phyloP scores from a whole-genome alignment of 306 rosid species.

The Pyrus communis region DNA sequence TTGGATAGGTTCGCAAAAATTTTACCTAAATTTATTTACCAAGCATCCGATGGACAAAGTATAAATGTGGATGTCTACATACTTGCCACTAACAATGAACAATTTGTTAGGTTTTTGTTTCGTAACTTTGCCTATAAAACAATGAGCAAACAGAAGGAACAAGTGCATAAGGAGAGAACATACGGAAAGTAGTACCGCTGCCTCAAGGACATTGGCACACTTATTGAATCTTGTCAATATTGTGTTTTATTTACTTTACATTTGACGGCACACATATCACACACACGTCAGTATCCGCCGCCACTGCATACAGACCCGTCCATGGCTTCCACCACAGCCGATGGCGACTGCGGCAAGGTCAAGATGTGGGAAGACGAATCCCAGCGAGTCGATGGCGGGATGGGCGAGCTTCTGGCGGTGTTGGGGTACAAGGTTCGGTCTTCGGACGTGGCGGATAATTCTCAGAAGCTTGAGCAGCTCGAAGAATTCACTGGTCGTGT shows the following conservation, averaged over 20 bases:
- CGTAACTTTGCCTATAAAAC: too few species aligned
- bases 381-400: slow-evolving; percentile 36
- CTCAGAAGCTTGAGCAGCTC: slow-evolving; percentile 64
- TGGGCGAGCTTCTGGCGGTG: slow-evolving; percentile 73
- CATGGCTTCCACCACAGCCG: slow-evolving; percentile 18
- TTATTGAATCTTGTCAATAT: not conserved
- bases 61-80: too few species aligned
- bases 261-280: too few species aligned
- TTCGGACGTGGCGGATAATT: slow-evolving; percentile 73
- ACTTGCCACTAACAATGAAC: too few species aligned
- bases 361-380: slow-evolving; percentile 55
- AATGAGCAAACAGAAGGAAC: too few species aligned
- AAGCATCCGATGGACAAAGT: not conserved
- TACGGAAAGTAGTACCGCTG: too few species aligned
- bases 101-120: not conserved
- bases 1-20: not conserved
- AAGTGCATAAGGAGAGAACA: too few species aligned
- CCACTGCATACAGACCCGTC: slow-evolving; percentile 16
- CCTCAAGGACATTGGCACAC: too few species aligned
- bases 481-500: slow-evolving; percentile 63
- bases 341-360: slow-evolving; percentile 27
- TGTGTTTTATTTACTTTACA: too few species aligned
- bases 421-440: slow-evolving; percentile 78
- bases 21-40: not conserved
- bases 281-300: slow-evolving; percentile 14